phyloP scores from a whole-genome alignment of 23 red algal genomes.

The Gracilariopsis chorda region DNA sequence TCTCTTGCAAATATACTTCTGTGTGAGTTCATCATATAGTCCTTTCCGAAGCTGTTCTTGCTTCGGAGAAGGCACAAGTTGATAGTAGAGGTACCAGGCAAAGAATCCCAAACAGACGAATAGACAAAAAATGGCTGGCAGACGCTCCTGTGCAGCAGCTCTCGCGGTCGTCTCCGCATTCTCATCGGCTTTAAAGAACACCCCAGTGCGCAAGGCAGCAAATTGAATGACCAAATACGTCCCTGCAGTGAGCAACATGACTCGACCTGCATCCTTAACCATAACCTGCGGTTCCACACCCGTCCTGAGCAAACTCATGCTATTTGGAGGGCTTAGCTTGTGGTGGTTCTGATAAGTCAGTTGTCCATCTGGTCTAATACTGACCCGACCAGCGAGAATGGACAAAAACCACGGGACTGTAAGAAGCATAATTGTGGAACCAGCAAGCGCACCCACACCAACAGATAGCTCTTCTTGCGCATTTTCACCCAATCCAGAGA shows the following conservation, averaged over 20 bases:
- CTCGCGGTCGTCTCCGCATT: neutral
- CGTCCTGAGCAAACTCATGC: constrained; percentile 10
- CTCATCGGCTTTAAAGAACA: constrained; percentile 23
- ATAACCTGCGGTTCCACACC: constrained; percentile 29
- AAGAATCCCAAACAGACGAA: constrained; percentile 58
- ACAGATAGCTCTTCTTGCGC: constrained; percentile 76
- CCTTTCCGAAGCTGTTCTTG: constrained; percentile 5
- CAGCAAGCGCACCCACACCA: constrained; percentile 74
- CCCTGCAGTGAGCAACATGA: constrained; percentile 57
- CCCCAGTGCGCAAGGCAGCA: constrained; percentile 47
- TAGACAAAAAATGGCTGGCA: constrained; percentile 47
- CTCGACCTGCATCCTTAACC: constrained; percentile 28
- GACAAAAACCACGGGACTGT: constrained; percentile 70
- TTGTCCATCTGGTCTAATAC: constrained; percentile 20
- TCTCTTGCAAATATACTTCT: constrained; percentile 23
- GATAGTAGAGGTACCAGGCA: constrained; percentile 42
- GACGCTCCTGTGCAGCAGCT: constrained; percentile 34
- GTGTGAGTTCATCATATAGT: neutral
- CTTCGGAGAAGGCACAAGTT: constrained; percentile 14
- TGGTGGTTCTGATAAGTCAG: neutral
- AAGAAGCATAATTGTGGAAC: constrained; percentile 76
- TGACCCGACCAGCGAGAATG: constrained; percentile 67
- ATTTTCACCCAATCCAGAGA: constrained; percentile 72
- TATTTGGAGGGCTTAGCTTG: constrained; percentile 58
- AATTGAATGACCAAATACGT: constrained; percentile 70